Evolutionary conservation across 176 grass and related monocot genomes (phyloP), one percentile per base, ranked within the genome.

Genomic region (Musa acuminata): DNA sequence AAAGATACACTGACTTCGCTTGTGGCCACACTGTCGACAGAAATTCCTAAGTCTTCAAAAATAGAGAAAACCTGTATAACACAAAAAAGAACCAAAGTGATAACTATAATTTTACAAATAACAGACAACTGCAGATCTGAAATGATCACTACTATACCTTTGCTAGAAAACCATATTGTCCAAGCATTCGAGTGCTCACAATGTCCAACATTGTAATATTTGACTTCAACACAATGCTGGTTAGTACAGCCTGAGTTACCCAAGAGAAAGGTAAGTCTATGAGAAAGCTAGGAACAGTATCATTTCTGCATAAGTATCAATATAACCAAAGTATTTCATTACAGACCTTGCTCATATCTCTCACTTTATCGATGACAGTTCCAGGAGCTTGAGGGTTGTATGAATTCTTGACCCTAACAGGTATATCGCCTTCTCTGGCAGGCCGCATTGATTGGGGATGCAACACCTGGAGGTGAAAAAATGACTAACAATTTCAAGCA

Each of bases 151-250:
- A 20, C 9, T 19, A 63, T 81, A 95, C 96, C 86, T 87, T 99
- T 71, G 91, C 91, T 74, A 99, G 78, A 75, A 99, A 99, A 72
- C 96, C 96, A 80, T 87, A 93, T 53, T 99, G 96, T 73, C 96
- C 96, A 84, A 95, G 86, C 95, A 94, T 99, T 67, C 91, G 75
- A 71, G 91, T 99, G 81, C 95, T 99, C 54, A 86, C 91, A 76
- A 99, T 91, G 79, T 94, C 91, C 79, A 99, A 72, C 95, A 94
- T 99, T 29, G 91, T 94, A 50, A 99, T 81, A 83, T 99, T 99
- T 73, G 95, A 94, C 79, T 99, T 99, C 73, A 94, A 74, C 23
- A 94, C 95, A 86, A 99, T 99, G 57, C 95, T 94, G 62, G 91
- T 99, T 71, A 99, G 76, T 59, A 99, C 82, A 74, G 84, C 86